Conservation (phyloP, 768 basidiomycete genomes). For the Scleroderma citrinum region DNA sequence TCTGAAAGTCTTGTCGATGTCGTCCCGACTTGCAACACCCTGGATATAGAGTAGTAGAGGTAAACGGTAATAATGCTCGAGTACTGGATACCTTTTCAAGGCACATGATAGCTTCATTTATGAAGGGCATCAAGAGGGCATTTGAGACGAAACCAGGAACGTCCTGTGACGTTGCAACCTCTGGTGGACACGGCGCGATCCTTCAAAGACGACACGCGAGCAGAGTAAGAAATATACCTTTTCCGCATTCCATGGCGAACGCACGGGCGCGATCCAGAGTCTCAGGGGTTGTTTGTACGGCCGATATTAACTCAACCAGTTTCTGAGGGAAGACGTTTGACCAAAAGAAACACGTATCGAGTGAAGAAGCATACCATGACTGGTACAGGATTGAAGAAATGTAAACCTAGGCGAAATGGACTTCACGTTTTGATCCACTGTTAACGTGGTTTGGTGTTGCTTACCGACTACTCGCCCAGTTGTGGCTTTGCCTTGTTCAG, state of each 20-base stretch:
- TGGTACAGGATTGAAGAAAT: slow-evolving; percentile 97
- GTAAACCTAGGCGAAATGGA: slow-evolving; percentile 48
- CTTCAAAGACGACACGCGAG: not conserved
- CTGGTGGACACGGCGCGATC: slow-evolving; percentile 33
- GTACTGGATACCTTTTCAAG: slow-evolving; percentile 65
- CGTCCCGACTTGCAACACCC: slow-evolving; percentile 89
- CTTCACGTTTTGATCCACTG: not conserved
- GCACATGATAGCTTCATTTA: slow-evolving; percentile 95
- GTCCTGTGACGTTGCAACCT: slow-evolving; percentile 87
- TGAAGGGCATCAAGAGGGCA: slow-evolving; percentile 92
- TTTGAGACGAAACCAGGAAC: slow-evolving; percentile 96
- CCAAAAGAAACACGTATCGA: not conserved
- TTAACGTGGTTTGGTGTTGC: slow-evolving; percentile 10
- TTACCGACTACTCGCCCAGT: slow-evolving; percentile 79
- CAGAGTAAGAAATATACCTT: slow-evolving; percentile 42
- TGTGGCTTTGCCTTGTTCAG: slow-evolving; percentile 54
- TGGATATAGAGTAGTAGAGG: slow-evolving; percentile 19
- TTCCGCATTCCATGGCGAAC: slow-evolving; percentile 87
- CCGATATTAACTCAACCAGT: slow-evolving; percentile 93
- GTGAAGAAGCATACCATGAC: slow-evolving; percentile 61
- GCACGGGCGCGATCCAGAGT: slow-evolving; percentile 70
- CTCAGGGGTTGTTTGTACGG: slow-evolving; percentile 78
- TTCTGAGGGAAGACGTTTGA: slow-evolving; percentile 41
- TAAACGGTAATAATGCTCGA: not conserved
- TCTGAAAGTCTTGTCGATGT: slow-evolving; percentile 92